Percentiles rank a stretch among this genome's conserved stretches.
These are phyloP conservation scores for Spatholobus suberectus DNA, from an alignment of 306 rosid species.

Conservation along the genomic window DNA sequence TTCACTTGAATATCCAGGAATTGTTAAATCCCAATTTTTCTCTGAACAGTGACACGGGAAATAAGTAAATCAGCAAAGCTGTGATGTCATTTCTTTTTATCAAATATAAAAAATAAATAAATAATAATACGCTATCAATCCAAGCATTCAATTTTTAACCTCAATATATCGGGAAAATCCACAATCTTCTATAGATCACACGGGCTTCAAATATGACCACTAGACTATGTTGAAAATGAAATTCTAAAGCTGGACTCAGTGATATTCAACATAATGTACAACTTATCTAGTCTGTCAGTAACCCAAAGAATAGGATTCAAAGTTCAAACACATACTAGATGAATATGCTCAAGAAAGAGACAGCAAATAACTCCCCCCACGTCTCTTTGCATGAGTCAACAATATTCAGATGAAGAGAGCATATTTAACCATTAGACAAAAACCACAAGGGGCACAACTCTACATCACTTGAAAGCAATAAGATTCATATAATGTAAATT, in stretches of 20 bases:
- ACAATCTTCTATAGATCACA: constrained; percentile 15
- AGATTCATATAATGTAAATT: not conserved
- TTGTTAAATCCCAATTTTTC: constrained; percentile 80
- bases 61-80: constrained; percentile 30
- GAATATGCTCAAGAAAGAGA: constrained; percentile 10
- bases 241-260: not conserved
- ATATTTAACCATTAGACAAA: constrained; percentile 24
- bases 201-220: constrained; percentile 18
- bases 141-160: constrained; percentile 12
- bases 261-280: not conserved
- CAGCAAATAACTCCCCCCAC: not conserved
- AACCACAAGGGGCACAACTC: not conserved
- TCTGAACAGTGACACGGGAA: constrained; percentile 63
- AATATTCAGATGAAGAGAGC: constrained; percentile 21
- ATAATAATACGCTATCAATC: constrained; percentile 3
- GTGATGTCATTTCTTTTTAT: not conserved
- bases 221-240: constrained; percentile 2
- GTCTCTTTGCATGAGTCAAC: not conserved
- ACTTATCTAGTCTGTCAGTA: not conserved
- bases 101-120: not conserved
- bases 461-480: constrained; percentile 6
- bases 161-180: constrained; percentile 33
- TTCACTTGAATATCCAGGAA: constrained; percentile 92
- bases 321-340: not conserved
- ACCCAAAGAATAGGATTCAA: constrained; percentile 21